Conservation (phyloP, 2,329 filamentous ascomycete species). For the Ciborinia camelliae region DNA sequence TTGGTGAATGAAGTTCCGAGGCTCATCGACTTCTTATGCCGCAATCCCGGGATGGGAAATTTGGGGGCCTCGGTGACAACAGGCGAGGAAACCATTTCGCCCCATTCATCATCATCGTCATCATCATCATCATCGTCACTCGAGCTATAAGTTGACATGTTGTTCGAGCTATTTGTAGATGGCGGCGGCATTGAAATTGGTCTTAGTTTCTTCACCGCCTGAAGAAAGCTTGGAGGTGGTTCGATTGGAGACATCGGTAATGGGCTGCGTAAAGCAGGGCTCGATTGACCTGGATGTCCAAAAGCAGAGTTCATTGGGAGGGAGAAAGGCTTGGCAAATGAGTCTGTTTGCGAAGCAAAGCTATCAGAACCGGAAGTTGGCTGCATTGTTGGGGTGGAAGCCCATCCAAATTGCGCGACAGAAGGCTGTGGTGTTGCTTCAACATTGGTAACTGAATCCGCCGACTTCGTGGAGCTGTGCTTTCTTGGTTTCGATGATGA, state of each 20-base stretch:
- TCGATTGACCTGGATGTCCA: background rate
- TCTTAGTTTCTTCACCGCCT: background rate
- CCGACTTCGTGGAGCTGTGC: slow-evolving; percentile 27
- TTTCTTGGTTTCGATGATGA: slow-evolving; percentile 26
- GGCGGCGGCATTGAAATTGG: slow-evolving; percentile 12
- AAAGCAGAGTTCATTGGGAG: background rate
- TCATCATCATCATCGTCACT: slow-evolving; percentile 11
- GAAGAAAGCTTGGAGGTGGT: slow-evolving; percentile 6
- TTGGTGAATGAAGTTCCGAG: slow-evolving; percentile 13
- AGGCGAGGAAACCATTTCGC: slow-evolving; percentile 41
- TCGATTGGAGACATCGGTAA: background rate
- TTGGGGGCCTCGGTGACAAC: slow-evolving; percentile 22
- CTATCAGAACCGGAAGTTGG: slow-evolving; percentile 1
- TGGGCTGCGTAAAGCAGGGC: background rate
- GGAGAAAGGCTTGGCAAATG: background rate
- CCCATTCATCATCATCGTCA: slow-evolving; percentile 40
- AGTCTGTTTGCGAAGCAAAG: background rate
- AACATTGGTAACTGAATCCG: slow-evolving; percentile 12
- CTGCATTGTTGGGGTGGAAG: slow-evolving; percentile 4
- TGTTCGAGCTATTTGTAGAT: background rate
- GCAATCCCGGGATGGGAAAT: slow-evolving; percentile 12
- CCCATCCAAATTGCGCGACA: slow-evolving; percentile 32
- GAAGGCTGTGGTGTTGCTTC: slow-evolving; percentile 18
- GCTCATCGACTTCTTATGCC: slow-evolving; percentile 30
- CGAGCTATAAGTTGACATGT: background rate